Evolutionary conservation across 116 monocot species (phyloP).

Genomic region (Posidonia oceanica): DNA sequence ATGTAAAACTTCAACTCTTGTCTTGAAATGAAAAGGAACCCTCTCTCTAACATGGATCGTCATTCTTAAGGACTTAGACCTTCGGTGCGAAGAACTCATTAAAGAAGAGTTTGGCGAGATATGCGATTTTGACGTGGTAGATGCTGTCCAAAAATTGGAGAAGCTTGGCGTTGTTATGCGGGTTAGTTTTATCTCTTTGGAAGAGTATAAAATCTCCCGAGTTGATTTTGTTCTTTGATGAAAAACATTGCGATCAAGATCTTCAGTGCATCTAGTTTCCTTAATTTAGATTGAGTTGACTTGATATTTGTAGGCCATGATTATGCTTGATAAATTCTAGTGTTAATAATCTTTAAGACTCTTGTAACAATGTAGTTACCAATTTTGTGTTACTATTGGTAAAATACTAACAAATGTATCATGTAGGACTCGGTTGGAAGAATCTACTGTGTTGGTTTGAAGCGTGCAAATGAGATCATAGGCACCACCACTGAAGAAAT

Average conservation of each 20-base stretch:
- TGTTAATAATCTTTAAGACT: too few species aligned
- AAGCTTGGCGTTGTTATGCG: conserved; percentile 67
- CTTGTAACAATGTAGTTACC: too few species aligned
- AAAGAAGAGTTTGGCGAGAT: conserved; percentile 68
- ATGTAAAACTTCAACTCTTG: not conserved
- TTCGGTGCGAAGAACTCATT: conserved; percentile 66
- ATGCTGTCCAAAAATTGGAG: conserved; percentile 80
- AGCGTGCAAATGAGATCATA: conserved; percentile 71
- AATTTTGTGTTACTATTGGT: not conserved
- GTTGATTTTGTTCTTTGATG: too few species aligned
- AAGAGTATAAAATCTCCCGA: too few species aligned
- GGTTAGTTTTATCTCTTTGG: conserved; percentile 26
- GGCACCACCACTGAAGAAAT: conserved; percentile 81
- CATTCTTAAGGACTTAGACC: conserved; percentile 58
- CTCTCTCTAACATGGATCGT: not conserved
- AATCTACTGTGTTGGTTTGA: conserved; percentile 44
- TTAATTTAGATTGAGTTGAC: too few species aligned
- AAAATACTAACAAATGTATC: too few species aligned
- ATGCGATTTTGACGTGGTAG: conserved; percentile 79
- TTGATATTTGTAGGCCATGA: too few species aligned
- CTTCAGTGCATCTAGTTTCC: too few species aligned
- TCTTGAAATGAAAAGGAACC: not conserved
- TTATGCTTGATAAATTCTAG: too few species aligned
- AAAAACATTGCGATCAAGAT: too few species aligned
- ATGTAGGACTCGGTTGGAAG: conserved; percentile 53